Percentiles rank a stretch among this genome's conserved stretches.
phyloP scores from a whole-genome alignment of 2,329 filamentous ascomycete species.

The Bipolaris victoriae region DNA sequence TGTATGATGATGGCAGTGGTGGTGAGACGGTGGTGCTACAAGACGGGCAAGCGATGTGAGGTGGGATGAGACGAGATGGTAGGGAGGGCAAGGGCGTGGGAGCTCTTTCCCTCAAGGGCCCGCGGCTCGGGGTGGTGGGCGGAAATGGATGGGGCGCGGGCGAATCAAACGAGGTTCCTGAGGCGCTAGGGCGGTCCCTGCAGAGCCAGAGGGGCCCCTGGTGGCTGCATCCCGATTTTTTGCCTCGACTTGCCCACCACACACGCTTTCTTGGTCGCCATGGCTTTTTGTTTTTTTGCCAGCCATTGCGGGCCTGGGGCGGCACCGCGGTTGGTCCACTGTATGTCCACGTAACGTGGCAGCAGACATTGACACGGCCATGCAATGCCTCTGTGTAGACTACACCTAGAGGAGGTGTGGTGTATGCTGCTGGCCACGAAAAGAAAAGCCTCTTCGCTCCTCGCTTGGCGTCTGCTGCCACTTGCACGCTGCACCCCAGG shows the following conservation, averaged over 20 bases:
- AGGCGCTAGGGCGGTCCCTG: constrained; percentile 20
- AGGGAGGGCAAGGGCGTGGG: neutral
- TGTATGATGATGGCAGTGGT: neutral
- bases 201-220: constrained; percentile 19
- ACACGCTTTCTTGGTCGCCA: neutral
- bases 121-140: neutral
- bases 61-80: neutral
- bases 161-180: constrained; percentile 21
- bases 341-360: neutral
- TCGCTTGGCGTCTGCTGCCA: constrained; percentile 14
- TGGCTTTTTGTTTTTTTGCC: neutral
- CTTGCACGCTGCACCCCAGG: neutral
- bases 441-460: constrained; percentile 3
- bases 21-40: neutral
- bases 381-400: neutral
- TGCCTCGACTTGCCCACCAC: constrained; percentile 11
- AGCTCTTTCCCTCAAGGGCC: neutral
- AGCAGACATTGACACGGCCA: neutral
- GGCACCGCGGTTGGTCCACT: neutral
- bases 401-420: constrained; percentile 1
- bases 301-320: constrained; percentile 18
- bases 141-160: constrained; percentile 9
- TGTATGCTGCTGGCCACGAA: too few relatives aligned
- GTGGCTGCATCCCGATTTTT: constrained; percentile 17
- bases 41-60: neutral